Conservation (phyloP, 306 rosid genomes). For the Corylus heterophylla region DNA sequence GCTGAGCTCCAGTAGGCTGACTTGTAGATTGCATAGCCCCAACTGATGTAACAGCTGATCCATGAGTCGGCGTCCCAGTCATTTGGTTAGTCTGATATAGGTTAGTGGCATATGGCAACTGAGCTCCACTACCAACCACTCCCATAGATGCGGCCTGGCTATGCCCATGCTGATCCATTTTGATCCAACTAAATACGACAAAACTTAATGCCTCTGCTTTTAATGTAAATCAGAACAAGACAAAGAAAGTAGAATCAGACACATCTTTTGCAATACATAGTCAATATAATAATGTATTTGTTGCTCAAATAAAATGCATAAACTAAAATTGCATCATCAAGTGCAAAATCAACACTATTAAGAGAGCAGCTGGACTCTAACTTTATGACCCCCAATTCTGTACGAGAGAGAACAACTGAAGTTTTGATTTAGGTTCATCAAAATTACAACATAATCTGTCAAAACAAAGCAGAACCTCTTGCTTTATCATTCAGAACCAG, state of each 20-base stretch:
- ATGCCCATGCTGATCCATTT: constrained; percentile 51
- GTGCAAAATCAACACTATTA: not conserved
- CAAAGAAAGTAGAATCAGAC: not conserved
- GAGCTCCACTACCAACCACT: constrained; percentile 42
- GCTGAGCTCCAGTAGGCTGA: constrained; percentile 53
- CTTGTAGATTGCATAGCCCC: constrained; percentile 41
- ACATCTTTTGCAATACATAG: not conserved
- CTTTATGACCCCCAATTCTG: not conserved
- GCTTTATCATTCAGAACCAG: constrained; percentile 2
- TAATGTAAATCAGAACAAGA: not conserved
- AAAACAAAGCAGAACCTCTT: not conserved
- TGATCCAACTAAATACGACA: constrained; percentile 1
- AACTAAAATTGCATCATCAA: not conserved
- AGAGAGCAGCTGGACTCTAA: not conserved
- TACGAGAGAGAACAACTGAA: not conserved
- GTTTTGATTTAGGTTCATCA: not conserved
- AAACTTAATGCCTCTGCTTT: constrained; percentile 15
- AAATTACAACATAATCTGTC: not conserved
- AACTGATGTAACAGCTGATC: constrained; percentile 31
- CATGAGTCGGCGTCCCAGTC: constrained; percentile 32
- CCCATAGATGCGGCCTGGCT: constrained; percentile 41
- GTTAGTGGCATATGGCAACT: constrained; percentile 37
- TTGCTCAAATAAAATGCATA: not conserved
- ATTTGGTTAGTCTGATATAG: constrained; percentile 43
- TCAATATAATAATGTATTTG: not conserved